Conservation (phyloP, 768 basidiomycete genomes). For the Boletellus ananas region DNA sequence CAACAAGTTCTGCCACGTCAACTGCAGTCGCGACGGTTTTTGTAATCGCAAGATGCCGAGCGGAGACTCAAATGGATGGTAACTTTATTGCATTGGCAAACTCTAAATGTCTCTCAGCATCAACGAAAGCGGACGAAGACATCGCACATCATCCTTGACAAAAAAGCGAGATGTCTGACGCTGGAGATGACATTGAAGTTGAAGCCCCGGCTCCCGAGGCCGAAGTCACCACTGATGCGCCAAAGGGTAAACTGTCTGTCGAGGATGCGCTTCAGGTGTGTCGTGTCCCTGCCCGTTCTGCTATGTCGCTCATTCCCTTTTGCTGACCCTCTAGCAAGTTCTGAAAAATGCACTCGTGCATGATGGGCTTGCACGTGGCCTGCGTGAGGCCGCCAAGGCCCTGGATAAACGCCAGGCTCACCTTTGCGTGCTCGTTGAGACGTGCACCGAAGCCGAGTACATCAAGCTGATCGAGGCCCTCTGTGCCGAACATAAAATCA, state of each 20-base stretch:
- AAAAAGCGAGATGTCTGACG: slow-evolving; percentile 82
- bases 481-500: slow-evolving; percentile 99
- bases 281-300: neutral
- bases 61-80: slow-evolving; percentile 48
- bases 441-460: slow-evolving; percentile 98
- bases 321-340: slow-evolving; percentile 66
- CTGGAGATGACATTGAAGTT: slow-evolving; percentile 91
- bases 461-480: slow-evolving; percentile 99
- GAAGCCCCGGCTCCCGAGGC: slow-evolving; percentile 62
- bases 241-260: slow-evolving; percentile 93
- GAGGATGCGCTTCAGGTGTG: slow-evolving; percentile 89
- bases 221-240: slow-evolving; percentile 83
- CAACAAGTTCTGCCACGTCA: too few species aligned
- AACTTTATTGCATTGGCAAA: slow-evolving; percentile 36
- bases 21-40: too few species aligned
- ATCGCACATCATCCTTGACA: slow-evolving; percentile 35
- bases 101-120: slow-evolving; percentile 64
- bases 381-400: slow-evolving; percentile 96
- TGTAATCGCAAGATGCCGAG: slow-evolving; percentile 45
- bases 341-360: slow-evolving; percentile 98
- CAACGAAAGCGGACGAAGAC: slow-evolving; percentile 97
- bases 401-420: slow-evolving; percentile 99
- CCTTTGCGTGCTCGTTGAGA: slow-evolving; percentile 98
- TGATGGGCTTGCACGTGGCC: slow-evolving; percentile 96
- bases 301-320: neutral